phyloP scores from a whole-genome alignment of 192 early-diverging fungal genomes.

The Podochytrium sp. region DNA sequence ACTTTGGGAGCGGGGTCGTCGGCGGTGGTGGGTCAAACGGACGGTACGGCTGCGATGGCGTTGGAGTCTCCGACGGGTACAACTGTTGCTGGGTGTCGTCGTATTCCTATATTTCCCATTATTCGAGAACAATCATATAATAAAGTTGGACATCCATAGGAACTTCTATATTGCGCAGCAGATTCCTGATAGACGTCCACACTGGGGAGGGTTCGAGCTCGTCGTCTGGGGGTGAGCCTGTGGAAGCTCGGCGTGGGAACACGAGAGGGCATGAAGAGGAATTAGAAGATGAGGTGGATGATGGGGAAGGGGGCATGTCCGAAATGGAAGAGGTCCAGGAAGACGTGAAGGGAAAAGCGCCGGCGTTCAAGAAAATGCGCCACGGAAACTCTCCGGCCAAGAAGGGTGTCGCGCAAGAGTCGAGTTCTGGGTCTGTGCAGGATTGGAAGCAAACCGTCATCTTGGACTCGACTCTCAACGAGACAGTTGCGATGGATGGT shows the following conservation, averaged over 20 bases:
- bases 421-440: no score
- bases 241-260: conserved; percentile 1
- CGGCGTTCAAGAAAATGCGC: conserved; percentile 1
- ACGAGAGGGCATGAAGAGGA: conserved; percentile 14
- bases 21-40: not conserved
- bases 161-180: no score
- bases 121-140: no score
- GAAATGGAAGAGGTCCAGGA: no score
- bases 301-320: conserved; percentile 17
- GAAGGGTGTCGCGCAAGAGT: no score
- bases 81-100: not conserved
- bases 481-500: not conserved
- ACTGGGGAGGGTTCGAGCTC: not conserved
- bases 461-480: conserved; percentile 18
- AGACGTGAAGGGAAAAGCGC: conserved; percentile 8
- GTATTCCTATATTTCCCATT: no score
- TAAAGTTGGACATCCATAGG: no score
- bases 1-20: not conserved
- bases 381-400: not conserved
- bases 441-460: conserved; percentile 2
- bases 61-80: not conserved
- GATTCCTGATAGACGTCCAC: no score
- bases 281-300: conserved; percentile 19
- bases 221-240: not conserved
- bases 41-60: not conserved